Conservation (phyloP, 495 filamentous ascomycete species). For the Lasiosphaeria ovina region DNA sequence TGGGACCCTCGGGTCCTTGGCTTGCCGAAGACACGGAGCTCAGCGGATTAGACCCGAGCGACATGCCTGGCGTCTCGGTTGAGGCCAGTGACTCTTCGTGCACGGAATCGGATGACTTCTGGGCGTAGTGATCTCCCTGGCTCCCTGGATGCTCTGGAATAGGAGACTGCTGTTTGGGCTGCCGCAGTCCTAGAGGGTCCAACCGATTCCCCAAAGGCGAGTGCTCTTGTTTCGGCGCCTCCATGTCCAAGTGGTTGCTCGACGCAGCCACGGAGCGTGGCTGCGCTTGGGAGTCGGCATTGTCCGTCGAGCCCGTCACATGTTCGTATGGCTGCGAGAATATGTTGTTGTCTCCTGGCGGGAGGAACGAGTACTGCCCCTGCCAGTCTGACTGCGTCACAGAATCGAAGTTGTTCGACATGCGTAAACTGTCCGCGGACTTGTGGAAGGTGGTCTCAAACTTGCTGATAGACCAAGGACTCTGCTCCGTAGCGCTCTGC, state of each 20-base stretch:
- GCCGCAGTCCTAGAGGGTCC: conserved; percentile 47
- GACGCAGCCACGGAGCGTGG: conserved; percentile 39
- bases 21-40: conserved; percentile 42
- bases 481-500: conserved; percentile 55
- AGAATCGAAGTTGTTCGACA: conserved; percentile 57
- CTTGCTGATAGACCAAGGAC: conserved; percentile 58
- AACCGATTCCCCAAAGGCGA: conserved; percentile 42
- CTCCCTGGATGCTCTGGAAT: conserved; percentile 41
- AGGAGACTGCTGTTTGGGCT: conserved; percentile 39
- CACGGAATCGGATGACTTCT: conserved; percentile 37
- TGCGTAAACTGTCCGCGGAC: conserved; percentile 52
- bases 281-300: conserved; percentile 43
- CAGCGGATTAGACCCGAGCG: conserved; percentile 42
- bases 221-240: conserved; percentile 33
- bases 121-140: conserved; percentile 37
- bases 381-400: conserved; percentile 61
- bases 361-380: conserved; percentile 56
- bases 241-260: conserved; percentile 34
- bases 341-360: conserved; percentile 49
- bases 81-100: conserved; percentile 47
- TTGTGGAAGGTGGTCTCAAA: conserved; percentile 53
- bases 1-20: conserved; percentile 31
- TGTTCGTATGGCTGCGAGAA: conserved; percentile 51
- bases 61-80: conserved; percentile 39
- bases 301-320: conserved; percentile 39